Evolutionary conservation across 768 basidiomycete genomes (phyloP).

Genomic region (Tulasnella sp.): DNA sequence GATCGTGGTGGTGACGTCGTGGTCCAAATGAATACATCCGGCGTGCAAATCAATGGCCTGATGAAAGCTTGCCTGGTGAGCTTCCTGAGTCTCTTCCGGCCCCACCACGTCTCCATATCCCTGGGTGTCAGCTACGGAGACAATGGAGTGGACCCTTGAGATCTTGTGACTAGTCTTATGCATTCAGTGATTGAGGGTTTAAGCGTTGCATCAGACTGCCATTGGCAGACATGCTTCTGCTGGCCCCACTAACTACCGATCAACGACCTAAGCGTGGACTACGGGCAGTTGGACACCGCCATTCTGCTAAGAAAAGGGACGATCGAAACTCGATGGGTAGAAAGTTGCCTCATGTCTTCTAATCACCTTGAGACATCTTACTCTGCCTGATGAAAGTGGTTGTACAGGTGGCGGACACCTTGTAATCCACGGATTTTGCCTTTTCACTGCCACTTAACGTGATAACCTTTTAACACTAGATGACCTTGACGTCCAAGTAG

Average conservation of each 20-base stretch:
- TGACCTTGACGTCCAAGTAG: no score
- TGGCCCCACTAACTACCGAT: neutral
- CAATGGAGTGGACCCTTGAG: no score
- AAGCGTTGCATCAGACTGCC: neutral
- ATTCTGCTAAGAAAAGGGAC: neutral
- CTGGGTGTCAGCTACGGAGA: no score
- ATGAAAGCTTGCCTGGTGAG: no score
- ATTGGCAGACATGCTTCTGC: neutral
- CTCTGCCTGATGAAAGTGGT: neutral
- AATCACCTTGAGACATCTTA: neutral
- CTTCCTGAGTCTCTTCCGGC: no score
- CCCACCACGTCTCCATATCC: no score
- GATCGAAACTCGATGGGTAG: neutral
- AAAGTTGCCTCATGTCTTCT: neutral
- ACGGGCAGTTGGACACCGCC: neutral
- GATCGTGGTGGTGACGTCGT: no score
- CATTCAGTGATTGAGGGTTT: neutral
- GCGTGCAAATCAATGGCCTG: no score
- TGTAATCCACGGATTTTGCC: neutral
- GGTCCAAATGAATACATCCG: no score
- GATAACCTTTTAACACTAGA: slow-evolving; percentile 9
- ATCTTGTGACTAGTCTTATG: neutral
- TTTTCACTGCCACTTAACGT: slow-evolving; percentile 1
- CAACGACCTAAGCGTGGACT: neutral
- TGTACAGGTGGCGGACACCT: neutral